Percentiles rank a stretch among this genome's conserved stretches.
Evolutionary conservation across 371 early-diverging fungal species (phyloP).

Genomic region (Mortierella sp.): DNA sequence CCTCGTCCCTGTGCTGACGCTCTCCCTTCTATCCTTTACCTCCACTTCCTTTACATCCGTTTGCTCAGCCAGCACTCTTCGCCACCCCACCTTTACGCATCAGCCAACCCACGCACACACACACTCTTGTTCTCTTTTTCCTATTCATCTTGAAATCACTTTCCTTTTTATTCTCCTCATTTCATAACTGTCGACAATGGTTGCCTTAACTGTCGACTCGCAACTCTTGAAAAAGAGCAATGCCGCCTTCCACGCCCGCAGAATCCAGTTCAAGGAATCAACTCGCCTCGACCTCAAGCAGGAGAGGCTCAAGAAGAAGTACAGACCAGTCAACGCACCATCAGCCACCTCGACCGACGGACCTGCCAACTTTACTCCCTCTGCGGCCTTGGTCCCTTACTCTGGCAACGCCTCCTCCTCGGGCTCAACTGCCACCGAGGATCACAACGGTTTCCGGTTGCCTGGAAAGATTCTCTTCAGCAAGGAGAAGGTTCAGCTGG

Average conservation of each 20-base stretch:
- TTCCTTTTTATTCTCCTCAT: neutral
- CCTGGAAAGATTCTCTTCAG: slow-evolving; percentile 74
- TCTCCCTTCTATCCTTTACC: neutral
- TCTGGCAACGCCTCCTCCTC: slow-evolving; percentile 26
- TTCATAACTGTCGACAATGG: slow-evolving; percentile 18
- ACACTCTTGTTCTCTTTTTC: neutral
- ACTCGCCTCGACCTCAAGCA: slow-evolving; percentile 67
- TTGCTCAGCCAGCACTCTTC: neutral
- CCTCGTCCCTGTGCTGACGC: too few species aligned
- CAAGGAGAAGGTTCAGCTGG: slow-evolving; percentile 63
- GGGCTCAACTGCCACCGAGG: slow-evolving; percentile 40
- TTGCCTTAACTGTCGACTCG: slow-evolving; percentile 36
- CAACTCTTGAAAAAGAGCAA: slow-evolving; percentile 60
- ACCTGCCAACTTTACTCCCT: slow-evolving; percentile 1
- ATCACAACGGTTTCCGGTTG: slow-evolving; percentile 75
- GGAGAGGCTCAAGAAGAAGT: slow-evolving; percentile 69
- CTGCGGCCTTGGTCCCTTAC: slow-evolving; percentile 15
- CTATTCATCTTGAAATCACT: neutral
- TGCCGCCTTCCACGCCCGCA: slow-evolving; percentile 63
- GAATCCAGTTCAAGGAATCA: slow-evolving; percentile 71
- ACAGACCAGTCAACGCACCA: slow-evolving; percentile 67
- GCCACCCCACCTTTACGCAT: neutral
- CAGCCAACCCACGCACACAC: neutral
- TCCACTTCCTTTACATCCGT: neutral
- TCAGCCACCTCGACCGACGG: neutral